Conservation (phyloP, 805 yeast species). For the Yarrowia sp. region DNA sequence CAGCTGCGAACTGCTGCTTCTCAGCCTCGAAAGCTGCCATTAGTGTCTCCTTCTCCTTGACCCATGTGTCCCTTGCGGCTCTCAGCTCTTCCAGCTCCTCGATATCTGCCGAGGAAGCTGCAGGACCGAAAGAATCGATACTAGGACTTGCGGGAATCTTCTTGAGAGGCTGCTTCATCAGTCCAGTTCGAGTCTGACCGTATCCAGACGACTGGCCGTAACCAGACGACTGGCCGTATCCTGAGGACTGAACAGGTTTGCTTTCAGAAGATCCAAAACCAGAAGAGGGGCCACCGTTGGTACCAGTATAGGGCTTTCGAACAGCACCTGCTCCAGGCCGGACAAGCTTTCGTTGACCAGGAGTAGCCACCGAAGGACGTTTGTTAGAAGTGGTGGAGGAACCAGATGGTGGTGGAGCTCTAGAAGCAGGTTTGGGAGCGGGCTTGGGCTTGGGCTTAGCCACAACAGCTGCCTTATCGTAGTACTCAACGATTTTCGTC, state of each 20-base stretch:
- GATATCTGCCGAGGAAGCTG: slow-evolving; percentile 36
- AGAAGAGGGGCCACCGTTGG: not conserved
- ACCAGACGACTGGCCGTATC: slow-evolving; percentile 4
- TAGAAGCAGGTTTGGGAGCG: slow-evolving; percentile 30
- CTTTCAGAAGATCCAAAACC: not conserved
- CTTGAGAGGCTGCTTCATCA: slow-evolving; percentile 27
- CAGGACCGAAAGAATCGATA: not conserved
- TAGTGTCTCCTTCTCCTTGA: slow-evolving; percentile 43
- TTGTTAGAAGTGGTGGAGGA: slow-evolving; percentile 26
- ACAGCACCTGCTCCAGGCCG: not conserved
- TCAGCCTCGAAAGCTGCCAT: slow-evolving; percentile 36
- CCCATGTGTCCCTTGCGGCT: slow-evolving; percentile 45
- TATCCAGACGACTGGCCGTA: slow-evolving; percentile 18
- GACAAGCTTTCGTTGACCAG: slow-evolving; percentile 8
- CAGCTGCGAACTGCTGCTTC: slow-evolving; percentile 36
- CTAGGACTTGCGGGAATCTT: slow-evolving; percentile 11
- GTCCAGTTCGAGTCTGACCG: slow-evolving; percentile 2
- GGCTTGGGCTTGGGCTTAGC: slow-evolving; percentile 41
- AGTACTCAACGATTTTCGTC: slow-evolving; percentile 61
- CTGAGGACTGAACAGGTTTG: slow-evolving; percentile 2
- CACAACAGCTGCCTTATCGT: slow-evolving; percentile 53
- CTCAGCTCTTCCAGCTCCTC: slow-evolving; percentile 51
- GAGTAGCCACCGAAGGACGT: slow-evolving; percentile 20
- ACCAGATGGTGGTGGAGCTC: slow-evolving; percentile 28
- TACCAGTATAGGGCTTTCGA: not conserved